phyloP scores from a whole-genome alignment of 768 basidiomycete species.

The Hydnomerulius pinastri region DNA sequence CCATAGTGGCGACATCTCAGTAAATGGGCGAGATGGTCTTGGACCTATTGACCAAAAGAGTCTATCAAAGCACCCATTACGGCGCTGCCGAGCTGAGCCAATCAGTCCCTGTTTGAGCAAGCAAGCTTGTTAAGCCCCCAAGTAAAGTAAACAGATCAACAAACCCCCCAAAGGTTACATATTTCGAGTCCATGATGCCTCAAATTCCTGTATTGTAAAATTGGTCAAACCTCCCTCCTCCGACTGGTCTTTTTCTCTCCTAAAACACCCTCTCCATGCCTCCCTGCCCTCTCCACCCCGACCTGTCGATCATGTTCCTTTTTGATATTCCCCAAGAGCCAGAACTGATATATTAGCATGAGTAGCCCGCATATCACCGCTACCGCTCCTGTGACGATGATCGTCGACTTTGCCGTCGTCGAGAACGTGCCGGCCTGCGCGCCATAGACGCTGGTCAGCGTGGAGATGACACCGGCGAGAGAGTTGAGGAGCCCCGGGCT shows the following conservation, averaged over 20 bases:
- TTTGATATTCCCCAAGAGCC: conserved; percentile 45
- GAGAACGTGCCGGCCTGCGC: conserved; percentile 48
- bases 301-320: conserved; percentile 42
- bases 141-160: background rate
- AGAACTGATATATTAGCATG: conserved; percentile 44
- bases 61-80: background rate
- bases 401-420: conserved; percentile 43
- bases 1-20: too few species aligned
- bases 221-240: background rate
- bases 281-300: conserved; percentile 44
- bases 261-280: conserved; percentile 45
- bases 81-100: background rate
- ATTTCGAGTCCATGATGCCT: background rate
- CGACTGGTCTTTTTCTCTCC: conserved; percentile 7
- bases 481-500: conserved; percentile 63
- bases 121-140: background rate
- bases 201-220: background rate
- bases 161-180: too few species aligned
- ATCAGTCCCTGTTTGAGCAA: background rate
- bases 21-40: too few species aligned
- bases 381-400: conserved; percentile 46
- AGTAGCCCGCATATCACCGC: conserved; percentile 45
- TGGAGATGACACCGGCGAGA: conserved; percentile 56
- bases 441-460: conserved; percentile 52
- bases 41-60: too few species aligned